Evolutionary conservation across 257 asterid species (phyloP), one percentile per base, ranked within the genome.

Genomic region (Solanum sejunctum): DNA sequence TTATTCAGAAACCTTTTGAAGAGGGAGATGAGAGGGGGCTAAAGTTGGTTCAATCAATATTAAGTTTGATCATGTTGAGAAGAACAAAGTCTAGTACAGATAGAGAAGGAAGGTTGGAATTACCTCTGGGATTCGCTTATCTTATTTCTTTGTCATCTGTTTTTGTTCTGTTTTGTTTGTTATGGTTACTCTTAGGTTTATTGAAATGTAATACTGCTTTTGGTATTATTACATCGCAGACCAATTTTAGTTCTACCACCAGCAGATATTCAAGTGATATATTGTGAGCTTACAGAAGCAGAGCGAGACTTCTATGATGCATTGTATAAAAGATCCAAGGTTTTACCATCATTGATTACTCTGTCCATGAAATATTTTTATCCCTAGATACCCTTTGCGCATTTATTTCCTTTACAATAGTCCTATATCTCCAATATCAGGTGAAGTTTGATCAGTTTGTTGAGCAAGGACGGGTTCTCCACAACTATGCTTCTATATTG

Each of bases 391-490:
- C 10, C 32, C 82, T 49, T 54, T 60, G 12, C 17, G 17, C 52
- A 81, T 87, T 63, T 87, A 72, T 39, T 81, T 82, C 43, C 21
- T 78, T 89, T 63, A 9, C 28, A 10, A 28, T 83, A 66, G 10
- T 54, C 26, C 79, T 51, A 67, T 67, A 73, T 39, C 69, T 58
- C 69, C 82, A 57, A 85, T 87, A 71, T 82, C 81, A 96, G 99
- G 98, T 96, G 87, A 95, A 95, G 88, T 96, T 96, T 85, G 92
- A 95, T 85, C 95, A 95, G 85, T 96, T 94, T 93, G 98, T 96
- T 85, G 98, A 93, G 95, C 98, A 96, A 92, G 99, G 99, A 23
- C 94, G 97, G 86, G 97, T 95, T 88, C 98, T 96, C 86, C 99
- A 95, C 84, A 96, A 96, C 89, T 96, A 95, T 84, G 99, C 99